Evolutionary conservation across 2,329 filamentous ascomycete genomes (phyloP), one percentile per base, ranked within the genome.

Genomic region (Teratosphaeria pseudoeucalypti): DNA sequence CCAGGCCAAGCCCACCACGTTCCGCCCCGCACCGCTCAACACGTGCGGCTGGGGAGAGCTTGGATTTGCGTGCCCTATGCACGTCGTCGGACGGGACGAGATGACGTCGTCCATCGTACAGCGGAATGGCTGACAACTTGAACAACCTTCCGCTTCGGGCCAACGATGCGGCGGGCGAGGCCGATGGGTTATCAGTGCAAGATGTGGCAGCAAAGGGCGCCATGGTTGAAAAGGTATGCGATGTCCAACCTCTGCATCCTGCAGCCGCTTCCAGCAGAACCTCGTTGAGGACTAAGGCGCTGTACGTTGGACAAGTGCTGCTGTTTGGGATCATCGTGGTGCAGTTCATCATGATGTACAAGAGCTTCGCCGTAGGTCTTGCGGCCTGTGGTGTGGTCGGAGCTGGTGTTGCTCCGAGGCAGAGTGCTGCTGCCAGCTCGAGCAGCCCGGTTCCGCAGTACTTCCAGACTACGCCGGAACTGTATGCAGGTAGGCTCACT

Each of bases 401-500:
- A 39, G 69, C 62, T 52, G 64, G 57, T 19, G 58, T 66, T 6
- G 55, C 67, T 19, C 62, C 61, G 43, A 59, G 62, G 26, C 58
- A 67, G 53, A 57, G 55, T 29, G 60, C 58, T 19, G 63, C 57
- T 34, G 61, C 59, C 34, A 61, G 64, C 47, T 56, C 61, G 29
- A 64, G 61, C 54, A 60, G 53, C 26, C 63, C 54, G 58, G 23
- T 85, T 54, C 84, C 84, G 27, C 81, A 85, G 69, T 83, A 86
- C 70, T 86, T 85, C 66, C 81, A 85, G 70, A 86, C 83, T 0
- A 77, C 75, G 27, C 82, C 83, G 3, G 77, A 85, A 70, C 71
- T 85, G 39, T 63, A 54, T 59, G 57, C 53, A 60, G 34, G 52
- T 54, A 23, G 23, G 34, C 23, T 39, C 34, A 12, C 16, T 47